Evolutionary conservation across 306 rosid genomes (phyloP), one percentile per base, ranked within the genome.

Genomic region (Vigna trinervia): DNA sequence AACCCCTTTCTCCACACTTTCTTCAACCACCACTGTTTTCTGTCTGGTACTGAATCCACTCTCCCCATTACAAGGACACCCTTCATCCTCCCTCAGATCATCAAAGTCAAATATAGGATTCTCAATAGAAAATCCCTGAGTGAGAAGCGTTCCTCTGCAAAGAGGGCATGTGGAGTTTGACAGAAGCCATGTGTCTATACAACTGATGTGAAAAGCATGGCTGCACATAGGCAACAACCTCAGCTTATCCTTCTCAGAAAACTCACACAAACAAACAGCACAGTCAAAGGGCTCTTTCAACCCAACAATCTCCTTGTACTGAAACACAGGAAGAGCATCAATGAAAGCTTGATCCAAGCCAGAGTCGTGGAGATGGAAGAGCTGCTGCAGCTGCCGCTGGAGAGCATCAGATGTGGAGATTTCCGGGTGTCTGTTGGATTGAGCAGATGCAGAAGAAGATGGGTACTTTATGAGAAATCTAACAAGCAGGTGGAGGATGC

Each of bases 241-340:
- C 7, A 95, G 96, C 90, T 89, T 86, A 80, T 95, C 99, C 67
- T 90, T 89, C 22, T 88, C 93, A 43, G 97, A 80, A 67, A 92
- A 95, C 75, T 95, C 97, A 83, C 91, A 95, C 5, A 95, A 67
- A 75, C 99, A 95, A 85, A 95, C 99, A 54, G 99, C 93, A 80
- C 99, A 95, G 68, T 95, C 99, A 85, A 90, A 90, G 26, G 93
- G 97, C 78, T 95, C 97, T 50, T 92, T 95, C 59, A 84, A 82
- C 12, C 99, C 99, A 79, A 92, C 96, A 12, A 95, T 90, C 81
- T 95, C 99, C 52, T 83, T 89, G 77, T 90, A 95, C 77, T 88
- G 97, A 72, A 95, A 95, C 79, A 95, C 99, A 80, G 99, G 99
- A 64, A 95, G 95, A 5, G 99, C 99, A 56, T 95, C 99, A 60